Base-by-base conservation (phyloP, 1,284 basidiomycete genomes). In the Neolentinus lepideus region DNA sequence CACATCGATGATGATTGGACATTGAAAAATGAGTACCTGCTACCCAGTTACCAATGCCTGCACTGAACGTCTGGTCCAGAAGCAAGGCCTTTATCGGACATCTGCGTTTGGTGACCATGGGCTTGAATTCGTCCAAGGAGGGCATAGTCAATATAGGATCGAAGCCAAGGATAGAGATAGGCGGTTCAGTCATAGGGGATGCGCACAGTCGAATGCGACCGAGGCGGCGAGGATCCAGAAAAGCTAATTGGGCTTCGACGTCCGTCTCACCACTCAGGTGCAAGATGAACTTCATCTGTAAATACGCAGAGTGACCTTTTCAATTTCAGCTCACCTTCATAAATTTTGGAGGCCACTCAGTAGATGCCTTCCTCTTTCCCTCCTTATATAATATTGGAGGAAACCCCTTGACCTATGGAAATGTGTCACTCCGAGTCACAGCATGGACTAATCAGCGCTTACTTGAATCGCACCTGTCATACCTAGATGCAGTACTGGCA, bases 401-500 rank as follows among this genome's bases (percentile, higher is more conserved):
- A 59, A 79, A 70, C 1, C 88, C 90, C 66, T 80, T 83, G 9
- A 90, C 72, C 84, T 90, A 56, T 33, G 21, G 21, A 31, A 16
- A 46, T 9, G 25, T 33, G 21, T 9, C 38, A 6, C 16, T 55
- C 36, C 56, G 58, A 24, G 51, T 35, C 12, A n/a, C n/a, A 16
- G 35, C 31, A 25, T 22, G 27, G 54, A 31, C 31, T 53, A 27
- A 16, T n/a, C 19, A 50, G 58, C 12, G 21, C 67, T 56, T 59
- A 87, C 86, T 71, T 88, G 84, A 35, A 92, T 74, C 83, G 85
- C 84, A 9, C 90, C 89, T 2, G 88, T 91, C 90, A 92, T 92
- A 1, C 90, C 90, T 61, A 92, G 89, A 66, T 92, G 89, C 56
- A 91, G 71, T 3, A 91, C 84, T 2, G 88, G 89, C 60, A 80